These are phyloP conservation scores for Mycogone perniciosa DNA, from an alignment of 2,329 filamentous ascomycete genomes.

Conservation along the genomic window DNA sequence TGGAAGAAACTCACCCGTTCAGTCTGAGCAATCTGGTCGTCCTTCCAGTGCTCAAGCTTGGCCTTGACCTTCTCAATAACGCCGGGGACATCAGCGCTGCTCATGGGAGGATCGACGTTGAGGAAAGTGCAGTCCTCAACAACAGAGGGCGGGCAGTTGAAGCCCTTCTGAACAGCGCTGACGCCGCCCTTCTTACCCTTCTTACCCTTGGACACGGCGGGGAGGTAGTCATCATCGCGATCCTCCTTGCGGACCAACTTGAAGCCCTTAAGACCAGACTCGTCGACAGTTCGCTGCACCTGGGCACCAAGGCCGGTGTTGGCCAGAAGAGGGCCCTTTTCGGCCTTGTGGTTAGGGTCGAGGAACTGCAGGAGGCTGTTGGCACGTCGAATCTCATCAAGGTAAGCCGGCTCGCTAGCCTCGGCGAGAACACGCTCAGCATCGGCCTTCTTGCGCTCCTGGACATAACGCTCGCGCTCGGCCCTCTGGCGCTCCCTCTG, in stretches of 20 bases:
- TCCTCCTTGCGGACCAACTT: slow-evolving; percentile 81
- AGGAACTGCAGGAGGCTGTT: slow-evolving; percentile 87
- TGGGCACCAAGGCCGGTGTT: slow-evolving; percentile 71
- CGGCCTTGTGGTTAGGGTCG: slow-evolving; percentile 64
- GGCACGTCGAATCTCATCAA: slow-evolving; percentile 85
- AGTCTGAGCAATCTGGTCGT: slow-evolving; percentile 82
- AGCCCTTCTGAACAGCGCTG: slow-evolving; percentile 48
- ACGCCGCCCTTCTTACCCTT: slow-evolving; percentile 62
- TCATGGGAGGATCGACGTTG: slow-evolving; percentile 82
- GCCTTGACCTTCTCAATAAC: slow-evolving; percentile 84
- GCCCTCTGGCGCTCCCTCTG: slow-evolving; percentile 71
- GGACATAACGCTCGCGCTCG: slow-evolving; percentile 68
- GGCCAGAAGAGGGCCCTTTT: slow-evolving; percentile 58
- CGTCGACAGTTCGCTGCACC: slow-evolving; percentile 77
- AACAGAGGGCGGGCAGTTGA: slow-evolving; percentile 83
- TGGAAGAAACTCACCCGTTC: slow-evolving; percentile 62
- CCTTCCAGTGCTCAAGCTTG: slow-evolving; percentile 88
- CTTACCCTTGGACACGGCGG: slow-evolving; percentile 80
- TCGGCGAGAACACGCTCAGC: slow-evolving; percentile 73
- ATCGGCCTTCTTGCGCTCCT: slow-evolving; percentile 68
- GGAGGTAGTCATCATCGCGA: slow-evolving; percentile 79
- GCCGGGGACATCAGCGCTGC: slow-evolving; percentile 70
- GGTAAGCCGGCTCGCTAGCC: slow-evolving; percentile 79
- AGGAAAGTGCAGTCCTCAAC: slow-evolving; percentile 85
- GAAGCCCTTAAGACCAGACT: slow-evolving; percentile 76